A percentile compares a stretch with the other conserved stretches of the same genome.
Conservation (phyloP, 1,284 basidiomycete species). For the Irpex sp. region DNA sequence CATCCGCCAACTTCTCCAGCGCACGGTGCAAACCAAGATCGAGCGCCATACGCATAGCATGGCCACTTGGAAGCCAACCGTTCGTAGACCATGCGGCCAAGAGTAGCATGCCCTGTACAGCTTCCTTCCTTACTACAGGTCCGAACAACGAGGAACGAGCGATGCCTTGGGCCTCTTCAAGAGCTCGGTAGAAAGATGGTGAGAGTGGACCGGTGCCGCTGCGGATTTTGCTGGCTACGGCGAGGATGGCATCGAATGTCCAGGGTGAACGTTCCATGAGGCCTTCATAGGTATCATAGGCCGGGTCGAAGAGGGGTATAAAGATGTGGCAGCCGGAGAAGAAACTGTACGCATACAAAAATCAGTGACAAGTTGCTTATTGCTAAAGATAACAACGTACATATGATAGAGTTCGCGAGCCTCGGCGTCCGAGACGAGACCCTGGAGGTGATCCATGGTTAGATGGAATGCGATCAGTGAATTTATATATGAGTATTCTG, state of each 20-base stretch:
- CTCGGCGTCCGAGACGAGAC: constrained; percentile 72
- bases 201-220: constrained; percentile 84
- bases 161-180: constrained; percentile 93
- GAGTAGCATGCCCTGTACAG: constrained; percentile 91
- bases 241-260: constrained; percentile 89
- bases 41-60: constrained; percentile 92
- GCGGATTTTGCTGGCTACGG: constrained; percentile 87
- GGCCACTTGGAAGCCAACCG: constrained; percentile 89
- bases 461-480: neutral
- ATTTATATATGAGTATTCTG: constrained; percentile 6
- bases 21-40: constrained; percentile 90
- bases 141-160: constrained; percentile 90
- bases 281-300: constrained; percentile 88
- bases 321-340: constrained; percentile 95
- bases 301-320: constrained; percentile 88
- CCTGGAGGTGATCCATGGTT: constrained; percentile 37
- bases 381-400: constrained; percentile 32
- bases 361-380: constrained; percentile 17
- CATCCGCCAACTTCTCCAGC: constrained; percentile 85
- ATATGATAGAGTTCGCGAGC: constrained; percentile 82
- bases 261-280: constrained; percentile 89
- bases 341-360: constrained; percentile 56
- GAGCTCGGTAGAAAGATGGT: constrained; percentile 83
- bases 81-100: constrained; percentile 93
- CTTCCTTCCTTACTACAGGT: constrained; percentile 89